A percentile compares a stretch with the other conserved stretches of the same genome.
Evolutionary conservation across 169 alveolate genomes (phyloP).

Genomic region (Perkinsus chesapeaki): DNA sequence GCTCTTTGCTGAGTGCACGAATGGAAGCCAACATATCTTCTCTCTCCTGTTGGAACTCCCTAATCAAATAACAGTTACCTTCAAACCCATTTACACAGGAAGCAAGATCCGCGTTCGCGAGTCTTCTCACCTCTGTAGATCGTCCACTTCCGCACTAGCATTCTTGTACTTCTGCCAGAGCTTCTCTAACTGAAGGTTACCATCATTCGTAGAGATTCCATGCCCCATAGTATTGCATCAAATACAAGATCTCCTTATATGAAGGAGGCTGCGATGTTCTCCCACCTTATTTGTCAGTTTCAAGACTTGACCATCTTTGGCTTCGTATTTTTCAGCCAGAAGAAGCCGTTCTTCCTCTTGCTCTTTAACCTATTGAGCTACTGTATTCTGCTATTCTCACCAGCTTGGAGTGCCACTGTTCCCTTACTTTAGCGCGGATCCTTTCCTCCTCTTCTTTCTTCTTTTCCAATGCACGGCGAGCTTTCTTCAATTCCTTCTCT

Average conservation of each 20-base stretch:
- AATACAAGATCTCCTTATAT: too few relatives aligned
- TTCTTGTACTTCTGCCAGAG: slow-evolving; percentile 49
- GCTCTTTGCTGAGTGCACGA: slow-evolving; percentile 45
- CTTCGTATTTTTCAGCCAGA: slow-evolving; percentile 35
- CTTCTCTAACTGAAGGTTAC: slow-evolving; percentile 29
- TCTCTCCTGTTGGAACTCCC: slow-evolving; percentile 55
- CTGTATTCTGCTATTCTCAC: slow-evolving; percentile 20
- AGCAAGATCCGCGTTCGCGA: not conserved
- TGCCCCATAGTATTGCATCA: too few relatives aligned
- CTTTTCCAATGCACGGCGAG: slow-evolving; percentile 35
- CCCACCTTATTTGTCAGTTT: slow-evolving; percentile 42
- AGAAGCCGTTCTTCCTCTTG: slow-evolving; percentile 38
- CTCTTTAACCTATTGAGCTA: slow-evolving; percentile 17
- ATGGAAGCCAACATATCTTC: slow-evolving; percentile 63
- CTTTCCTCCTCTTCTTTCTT: slow-evolving; percentile 30
- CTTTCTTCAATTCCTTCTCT: slow-evolving; percentile 61
- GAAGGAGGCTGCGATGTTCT: slow-evolving; percentile 14
- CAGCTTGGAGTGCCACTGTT: too few relatives aligned
- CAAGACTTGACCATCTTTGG: slow-evolving; percentile 47
- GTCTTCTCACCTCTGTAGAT: slow-evolving; percentile 27
- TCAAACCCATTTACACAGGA: not conserved
- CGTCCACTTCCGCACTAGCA: slow-evolving; percentile 54
- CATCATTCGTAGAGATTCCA: too few relatives aligned
- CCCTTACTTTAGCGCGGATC: slow-evolving; percentile 8
- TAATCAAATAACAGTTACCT: not conserved